Base-by-base conservation (phyloP, 805 yeast species). In the Nakazawaea ambrosiae region DNA sequence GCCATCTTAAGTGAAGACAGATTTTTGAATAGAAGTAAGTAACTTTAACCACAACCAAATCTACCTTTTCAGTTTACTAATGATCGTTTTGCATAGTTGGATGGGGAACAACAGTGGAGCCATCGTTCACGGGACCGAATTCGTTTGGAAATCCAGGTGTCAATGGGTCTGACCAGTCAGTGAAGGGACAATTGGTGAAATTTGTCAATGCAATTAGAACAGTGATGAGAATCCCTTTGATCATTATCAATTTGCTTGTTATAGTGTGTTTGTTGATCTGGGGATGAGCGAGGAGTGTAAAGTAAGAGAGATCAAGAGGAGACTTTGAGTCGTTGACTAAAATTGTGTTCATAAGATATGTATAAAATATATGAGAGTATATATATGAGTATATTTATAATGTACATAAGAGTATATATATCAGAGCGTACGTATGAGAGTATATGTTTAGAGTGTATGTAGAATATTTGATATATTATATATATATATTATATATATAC, bases 1-100 rank as follows among this genome's bases (percentile, higher is more conserved):
- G 81, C 81, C 0, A 73, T 75, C 17, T 60, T 75, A 30, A 71
- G 78, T 40, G 82, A 75, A 47, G 82, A 75, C 50, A 51, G 82
- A 36, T 75, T 75, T 46, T 61, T 75, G 41, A 73, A 73, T 58
- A 50, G 82, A 58, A 58, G 61, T 63, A 60, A 48, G 61, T 33
- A 25, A 67, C 63, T 19, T 63, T 60, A 63, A 61, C 58, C 8
- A 20, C 50, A n/a, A n/a, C n/a, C n/a, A n/a, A n/a, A n/a, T n/a
- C n/a, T n/a, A n/a, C 48, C 19, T n/a, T n/a, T n/a, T n/a, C n/a
- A n/a, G n/a, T n/a, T n/a, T n/a, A n/a, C n/a, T n/a, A n/a, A n/a
- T n/a, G n/a, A n/a, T n/a, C n/a, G n/a, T n/a, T n/a, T n/a, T n/a
- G n/a, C n/a, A 50, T 51, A 34, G 47, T 55, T 31, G 60, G 60